phyloP scores from a whole-genome alignment of 352 stramenopile species.

The Phytophthora uliginosa region DNA sequence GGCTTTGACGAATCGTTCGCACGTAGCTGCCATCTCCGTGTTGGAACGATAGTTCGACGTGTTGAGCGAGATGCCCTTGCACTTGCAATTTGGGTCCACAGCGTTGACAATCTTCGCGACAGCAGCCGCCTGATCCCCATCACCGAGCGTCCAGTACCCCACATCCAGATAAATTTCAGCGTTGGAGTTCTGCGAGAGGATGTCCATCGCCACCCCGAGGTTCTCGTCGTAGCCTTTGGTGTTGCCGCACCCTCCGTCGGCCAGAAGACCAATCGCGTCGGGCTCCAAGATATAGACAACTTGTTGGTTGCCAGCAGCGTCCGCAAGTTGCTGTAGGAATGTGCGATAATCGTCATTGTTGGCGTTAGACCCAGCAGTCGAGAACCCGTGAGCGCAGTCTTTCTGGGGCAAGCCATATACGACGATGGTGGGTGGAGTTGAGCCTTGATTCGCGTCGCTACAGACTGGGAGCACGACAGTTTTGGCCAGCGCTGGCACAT shows the following conservation, averaged over 20 bases:
- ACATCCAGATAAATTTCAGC: conserved; percentile 73
- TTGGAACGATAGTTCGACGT: conserved; percentile 66
- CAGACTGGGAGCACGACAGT: conserved; percentile 35
- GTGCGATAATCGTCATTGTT: conserved; percentile 44
- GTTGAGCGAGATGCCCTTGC: conserved; percentile 65
- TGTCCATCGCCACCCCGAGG: conserved; percentile 52
- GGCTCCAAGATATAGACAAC: conserved; percentile 73
- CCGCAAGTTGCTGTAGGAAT: conserved; percentile 51
- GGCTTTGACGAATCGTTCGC: conserved; percentile 41
- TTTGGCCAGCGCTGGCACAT: conserved; percentile 31
- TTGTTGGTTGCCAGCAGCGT: conserved; percentile 43
- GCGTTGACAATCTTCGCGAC: conserved; percentile 48
- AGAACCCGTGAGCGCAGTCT: conserved; percentile 62
- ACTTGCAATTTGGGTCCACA: conserved; percentile 26
- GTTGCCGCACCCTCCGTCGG: conserved; percentile 46
- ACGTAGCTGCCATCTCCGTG: conserved; percentile 39
- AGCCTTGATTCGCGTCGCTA: conserved; percentile 2
- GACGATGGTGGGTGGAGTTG: conserved; percentile 47
- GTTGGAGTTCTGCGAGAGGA: conserved; percentile 58
- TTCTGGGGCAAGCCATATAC: conserved; percentile 73
- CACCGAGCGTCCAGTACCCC: conserved; percentile 62
- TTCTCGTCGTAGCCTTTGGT: conserved; percentile 57
- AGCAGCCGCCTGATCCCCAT: conserved; percentile 28
- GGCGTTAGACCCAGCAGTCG: conserved; percentile 39
- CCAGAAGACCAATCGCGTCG: conserved; percentile 59